Percentiles rank a stretch among this genome's conserved stretches.
Evolutionary conservation across 2,329 filamentous ascomycete species (phyloP).

Genomic region (Aspergillus aculeatinus): DNA sequence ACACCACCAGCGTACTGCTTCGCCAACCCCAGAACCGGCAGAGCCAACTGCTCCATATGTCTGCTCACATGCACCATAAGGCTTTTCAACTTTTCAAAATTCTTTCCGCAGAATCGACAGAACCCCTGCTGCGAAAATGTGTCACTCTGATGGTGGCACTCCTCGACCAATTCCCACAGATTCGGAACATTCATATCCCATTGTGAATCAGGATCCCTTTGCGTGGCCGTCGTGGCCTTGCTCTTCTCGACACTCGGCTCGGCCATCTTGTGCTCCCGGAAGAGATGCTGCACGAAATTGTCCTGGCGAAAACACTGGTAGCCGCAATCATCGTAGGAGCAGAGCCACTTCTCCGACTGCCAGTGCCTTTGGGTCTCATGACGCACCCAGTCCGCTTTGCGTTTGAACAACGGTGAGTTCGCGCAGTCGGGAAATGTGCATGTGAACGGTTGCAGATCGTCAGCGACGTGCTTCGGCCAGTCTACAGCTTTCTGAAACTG

Average conservation of each 20-base stretch:
- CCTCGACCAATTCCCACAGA: conserved; percentile 75
- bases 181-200: conserved; percentile 48
- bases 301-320: conserved; percentile 85
- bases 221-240: not conserved
- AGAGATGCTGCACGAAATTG: conserved; percentile 89
- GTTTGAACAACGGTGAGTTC: conserved; percentile 88
- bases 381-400: conserved; percentile 92
- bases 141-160: conserved; percentile 67
- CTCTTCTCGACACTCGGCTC: conserved; percentile 66
- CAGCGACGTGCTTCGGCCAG: conserved; percentile 95
- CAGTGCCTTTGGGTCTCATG: conserved; percentile 91
- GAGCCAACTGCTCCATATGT: conserved; percentile 86
- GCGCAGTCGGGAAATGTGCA: conserved; percentile 83
- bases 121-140: conserved; percentile 69
- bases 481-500: conserved; percentile 88
- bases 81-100: conserved; percentile 85
- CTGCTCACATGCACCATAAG: conserved; percentile 86
- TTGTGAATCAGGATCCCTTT: too few relatives aligned
- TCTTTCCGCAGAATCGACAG: conserved; percentile 82
- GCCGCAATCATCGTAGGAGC: conserved; percentile 74
- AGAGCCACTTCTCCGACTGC: conserved; percentile 88
- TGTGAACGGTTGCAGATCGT: conserved; percentile 89
- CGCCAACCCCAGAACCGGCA: too few relatives aligned
- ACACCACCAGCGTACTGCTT: too few relatives aligned
- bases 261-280: conserved; percentile 81